phyloP scores from a whole-genome alignment of 257 asterid genomes.

The Parsonsia alboflavescens region DNA sequence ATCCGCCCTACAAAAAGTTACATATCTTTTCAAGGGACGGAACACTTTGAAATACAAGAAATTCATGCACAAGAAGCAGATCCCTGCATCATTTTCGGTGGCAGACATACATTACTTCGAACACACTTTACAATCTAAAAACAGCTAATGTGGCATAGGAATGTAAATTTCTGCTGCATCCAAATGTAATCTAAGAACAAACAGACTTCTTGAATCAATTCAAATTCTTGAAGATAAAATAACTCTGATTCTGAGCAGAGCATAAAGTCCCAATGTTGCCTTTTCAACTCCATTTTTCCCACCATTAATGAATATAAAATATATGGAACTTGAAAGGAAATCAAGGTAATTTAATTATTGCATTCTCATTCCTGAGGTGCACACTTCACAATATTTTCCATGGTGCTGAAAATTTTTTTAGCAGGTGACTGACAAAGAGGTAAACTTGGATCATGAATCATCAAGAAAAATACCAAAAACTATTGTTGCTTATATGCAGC shows the following conservation, averaged over 20 bases:
- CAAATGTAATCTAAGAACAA: not conserved
- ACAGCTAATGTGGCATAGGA: not conserved
- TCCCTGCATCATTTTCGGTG: not conserved
- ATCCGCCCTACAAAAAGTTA: constrained; percentile 57
- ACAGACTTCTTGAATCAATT: not conserved
- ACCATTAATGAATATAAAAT: not conserved
- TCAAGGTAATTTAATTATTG: not conserved
- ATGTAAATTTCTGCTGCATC: not conserved
- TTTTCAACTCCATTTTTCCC: not conserved
- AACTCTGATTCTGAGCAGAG: not conserved
- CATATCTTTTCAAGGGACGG: not conserved
- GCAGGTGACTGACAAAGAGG: not conserved
- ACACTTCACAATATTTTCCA: not conserved
- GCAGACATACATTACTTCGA: not conserved
- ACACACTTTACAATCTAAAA: not conserved
- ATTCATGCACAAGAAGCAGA: not conserved
- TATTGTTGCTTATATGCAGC: not conserved
- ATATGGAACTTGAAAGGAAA: not conserved
- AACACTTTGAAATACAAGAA: not conserved
- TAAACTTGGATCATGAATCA: not conserved
- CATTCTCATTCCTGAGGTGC: not conserved
- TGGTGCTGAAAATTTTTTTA: not conserved
- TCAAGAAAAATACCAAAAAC: not conserved
- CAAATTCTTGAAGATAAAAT: not conserved
- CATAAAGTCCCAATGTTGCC: not conserved